Evolutionary conservation across 192 early-diverging fungal genomes (phyloP), one percentile per base, ranked within the genome.

Genomic region (Coemansia sp.): DNA sequence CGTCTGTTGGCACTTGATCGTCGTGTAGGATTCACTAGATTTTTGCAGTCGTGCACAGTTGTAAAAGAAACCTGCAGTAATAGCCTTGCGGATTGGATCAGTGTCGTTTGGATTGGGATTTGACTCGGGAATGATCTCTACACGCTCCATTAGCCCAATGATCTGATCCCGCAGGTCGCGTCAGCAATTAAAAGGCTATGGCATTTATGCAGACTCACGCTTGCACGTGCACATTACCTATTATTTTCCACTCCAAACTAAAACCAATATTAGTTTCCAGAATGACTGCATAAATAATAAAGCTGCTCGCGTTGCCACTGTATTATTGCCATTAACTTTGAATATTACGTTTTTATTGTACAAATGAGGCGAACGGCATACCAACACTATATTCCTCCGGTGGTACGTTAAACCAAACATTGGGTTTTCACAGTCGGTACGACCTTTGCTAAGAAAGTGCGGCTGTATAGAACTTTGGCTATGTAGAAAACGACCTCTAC

Each of bases 401-500:
- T 75, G 26, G 61, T 62, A 62, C 19, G 61, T 38, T 22, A 47
- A 47, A 11, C n/a, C 14, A 13, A 47, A 13, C 43, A 47, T n/a
- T 47, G 14, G 13, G 43, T 4, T 18, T 47, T 47, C 14, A 47
- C 43, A 47, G 13, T 13, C 43, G 43, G 13, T 47, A 13, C 14
- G 13, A 18, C 32, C 37, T 45, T 59, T 52, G 58, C 29, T 54
- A 24, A 12, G 51, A 23, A 24, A 13, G 51, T 23, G 7, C 22
- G 9, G 43, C 8, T n/a, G 50, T 62, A 62, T 35, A 35, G 61
- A 98, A 98, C 80, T 98, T 92, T 87, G 96, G 96, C 3, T 92
- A 97, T 85, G 92, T 98, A 49, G 96, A 99, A 71, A 94, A 96
- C 64, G 90, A 95, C 67, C 85, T 99, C 16, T 99, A 96, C 81